Conservation (phyloP, 345 rosid genomes). For the Acer saccharum region DNA sequence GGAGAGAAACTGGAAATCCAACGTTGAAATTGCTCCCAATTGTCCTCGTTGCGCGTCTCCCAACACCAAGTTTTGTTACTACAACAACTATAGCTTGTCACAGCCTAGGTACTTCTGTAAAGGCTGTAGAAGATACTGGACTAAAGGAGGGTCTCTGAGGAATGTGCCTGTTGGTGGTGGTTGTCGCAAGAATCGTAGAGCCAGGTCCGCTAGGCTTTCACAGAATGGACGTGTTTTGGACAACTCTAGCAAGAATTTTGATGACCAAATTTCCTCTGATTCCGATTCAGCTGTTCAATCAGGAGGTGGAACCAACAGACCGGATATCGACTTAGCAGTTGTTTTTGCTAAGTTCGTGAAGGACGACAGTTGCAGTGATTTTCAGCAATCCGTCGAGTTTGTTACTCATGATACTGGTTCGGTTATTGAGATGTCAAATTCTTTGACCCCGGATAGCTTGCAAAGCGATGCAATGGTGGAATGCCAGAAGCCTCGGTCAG, state of each 20-base stretch:
- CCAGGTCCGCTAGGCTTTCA: constrained; percentile 39
- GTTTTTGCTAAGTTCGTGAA: constrained; percentile 74
- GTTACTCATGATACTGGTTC: constrained; percentile 7
- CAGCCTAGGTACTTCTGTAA: constrained; percentile 93
- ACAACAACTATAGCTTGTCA: constrained; percentile 89
- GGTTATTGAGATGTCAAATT: constrained; percentile 11
- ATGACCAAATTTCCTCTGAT: constrained; percentile 12
- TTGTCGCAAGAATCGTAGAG: constrained; percentile 70
- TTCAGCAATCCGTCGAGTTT: constrained; percentile 9
- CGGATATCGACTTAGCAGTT: constrained; percentile 68
- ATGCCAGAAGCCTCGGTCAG: constrained; percentile 12
- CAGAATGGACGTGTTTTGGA: constrained; percentile 17
- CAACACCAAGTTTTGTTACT: constrained; percentile 89
- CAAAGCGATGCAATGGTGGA: constrained; percentile 19
- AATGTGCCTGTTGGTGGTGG: constrained; percentile 91
- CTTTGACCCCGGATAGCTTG: constrained; percentile 15
- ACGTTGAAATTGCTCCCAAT: constrained; percentile 55
- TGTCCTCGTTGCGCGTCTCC: constrained; percentile 92
- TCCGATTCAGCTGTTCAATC: background rate
- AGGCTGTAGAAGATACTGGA: constrained; percentile 85
- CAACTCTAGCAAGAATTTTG: constrained; percentile 24
- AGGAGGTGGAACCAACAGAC: constrained; percentile 1
- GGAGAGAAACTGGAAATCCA: constrained; percentile 38
- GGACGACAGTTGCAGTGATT: constrained; percentile 20
- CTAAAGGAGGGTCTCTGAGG: constrained; percentile 84